Evolutionary conservation across 2,329 filamentous ascomycete genomes (phyloP).

Genomic region (Gnomoniopsis smithogilvyi): DNA sequence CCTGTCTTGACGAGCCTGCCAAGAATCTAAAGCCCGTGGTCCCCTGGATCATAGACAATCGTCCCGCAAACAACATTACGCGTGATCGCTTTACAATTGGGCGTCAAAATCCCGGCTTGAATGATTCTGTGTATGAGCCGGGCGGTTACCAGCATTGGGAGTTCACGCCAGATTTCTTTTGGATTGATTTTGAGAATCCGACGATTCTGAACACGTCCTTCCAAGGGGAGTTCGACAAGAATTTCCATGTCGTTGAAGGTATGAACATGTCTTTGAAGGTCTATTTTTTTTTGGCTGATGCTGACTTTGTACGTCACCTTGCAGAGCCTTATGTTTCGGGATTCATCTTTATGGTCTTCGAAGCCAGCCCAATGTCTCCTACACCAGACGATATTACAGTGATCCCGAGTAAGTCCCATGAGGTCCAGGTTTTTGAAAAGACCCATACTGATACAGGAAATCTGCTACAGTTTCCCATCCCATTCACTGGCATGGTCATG

Average conservation of each 20-base stretch:
- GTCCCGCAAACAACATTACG: constrained; percentile 15
- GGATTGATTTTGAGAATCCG: background rate
- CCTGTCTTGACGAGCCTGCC: constrained; percentile 2
- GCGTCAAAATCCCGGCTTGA: background rate
- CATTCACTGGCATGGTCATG: constrained; percentile 5
- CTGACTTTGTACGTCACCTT: background rate
- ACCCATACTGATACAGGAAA: background rate
- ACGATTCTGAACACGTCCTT: background rate
- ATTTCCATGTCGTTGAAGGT: background rate
- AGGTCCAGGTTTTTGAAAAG: too few relatives aligned
- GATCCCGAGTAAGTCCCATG: background rate
- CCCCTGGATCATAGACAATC: constrained; percentile 13
- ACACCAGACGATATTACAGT: background rate
- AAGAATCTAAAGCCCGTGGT: constrained; percentile 15
- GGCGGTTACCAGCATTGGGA: background rate
- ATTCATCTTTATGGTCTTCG: constrained; percentile 9
- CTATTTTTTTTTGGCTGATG: background rate
- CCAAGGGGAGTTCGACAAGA: background rate
- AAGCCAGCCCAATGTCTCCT: background rate
- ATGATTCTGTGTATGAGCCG: background rate
- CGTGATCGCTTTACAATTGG: background rate
- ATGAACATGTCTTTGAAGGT: background rate
- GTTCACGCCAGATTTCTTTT: background rate
- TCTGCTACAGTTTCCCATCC: background rate
- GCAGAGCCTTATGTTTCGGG: background rate